A percentile compares a stretch with the other conserved stretches of the same genome.
Evolutionary conservation across 2,329 filamentous ascomycete genomes (phyloP).

Genomic region (Paracorniculantispora psalliotae): DNA sequence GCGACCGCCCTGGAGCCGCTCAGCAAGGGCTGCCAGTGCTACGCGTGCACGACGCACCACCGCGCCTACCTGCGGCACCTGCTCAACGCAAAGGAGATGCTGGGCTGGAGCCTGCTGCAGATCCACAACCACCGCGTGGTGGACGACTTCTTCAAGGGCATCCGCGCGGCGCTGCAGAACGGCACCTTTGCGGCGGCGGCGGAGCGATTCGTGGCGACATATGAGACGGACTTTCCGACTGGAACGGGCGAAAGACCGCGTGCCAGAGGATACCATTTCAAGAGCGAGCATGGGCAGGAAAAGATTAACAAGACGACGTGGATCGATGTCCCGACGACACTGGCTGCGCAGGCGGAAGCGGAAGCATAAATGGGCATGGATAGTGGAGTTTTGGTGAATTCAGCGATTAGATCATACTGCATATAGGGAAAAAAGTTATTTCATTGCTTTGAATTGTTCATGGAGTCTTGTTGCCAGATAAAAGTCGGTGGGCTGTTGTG

Average conservation of each 20-base stretch:
- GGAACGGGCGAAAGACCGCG: slow-evolving; percentile 75
- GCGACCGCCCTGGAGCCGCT: slow-evolving; percentile 60
- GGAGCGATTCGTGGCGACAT: slow-evolving; percentile 44
- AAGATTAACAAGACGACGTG: slow-evolving; percentile 67
- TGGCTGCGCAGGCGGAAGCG: not conserved
- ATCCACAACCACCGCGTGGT: slow-evolving; percentile 81
- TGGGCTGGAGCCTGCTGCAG: slow-evolving; percentile 89
- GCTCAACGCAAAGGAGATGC: slow-evolving; percentile 88
- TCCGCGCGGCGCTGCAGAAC: slow-evolving; percentile 59
- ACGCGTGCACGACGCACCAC: slow-evolving; percentile 79
- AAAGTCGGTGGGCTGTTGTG: too few relatives aligned
- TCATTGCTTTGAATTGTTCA: too few relatives aligned
- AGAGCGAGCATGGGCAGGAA: slow-evolving; percentile 59
- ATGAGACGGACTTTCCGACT: slow-evolving; percentile 66
- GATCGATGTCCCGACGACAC: slow-evolving; percentile 35
- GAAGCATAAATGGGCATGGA: not conserved
- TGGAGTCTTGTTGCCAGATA: not conserved
- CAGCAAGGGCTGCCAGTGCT: slow-evolving; percentile 64
- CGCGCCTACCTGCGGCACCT: slow-evolving; percentile 84
- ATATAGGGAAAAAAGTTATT: not conserved
- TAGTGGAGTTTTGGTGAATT: not conserved
- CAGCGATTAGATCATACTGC: not conserved
- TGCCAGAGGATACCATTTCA: slow-evolving; percentile 77
- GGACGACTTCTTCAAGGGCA: slow-evolving; percentile 64
- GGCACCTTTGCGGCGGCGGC: slow-evolving; percentile 56